These are phyloP conservation scores for Uronychia binucleata DNA, from an alignment of 73 alveolate species.

Conservation along the genomic window DNA sequence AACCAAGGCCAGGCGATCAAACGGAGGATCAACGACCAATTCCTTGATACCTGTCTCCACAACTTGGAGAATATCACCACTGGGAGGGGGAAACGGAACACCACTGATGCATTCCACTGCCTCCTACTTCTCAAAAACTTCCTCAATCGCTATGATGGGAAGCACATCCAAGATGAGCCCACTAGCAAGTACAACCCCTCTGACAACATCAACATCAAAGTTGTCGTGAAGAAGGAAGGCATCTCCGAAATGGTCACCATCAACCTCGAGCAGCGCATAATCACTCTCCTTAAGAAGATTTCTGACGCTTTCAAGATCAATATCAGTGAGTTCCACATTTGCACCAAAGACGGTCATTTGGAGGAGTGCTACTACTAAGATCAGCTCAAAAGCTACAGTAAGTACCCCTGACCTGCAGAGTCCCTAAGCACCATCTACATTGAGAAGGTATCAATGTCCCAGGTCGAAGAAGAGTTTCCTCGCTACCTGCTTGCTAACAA, in stretches of 20 bases:
- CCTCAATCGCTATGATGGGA: constrained; percentile 57
- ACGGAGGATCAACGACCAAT: constrained; percentile 23
- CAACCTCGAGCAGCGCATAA: neutral
- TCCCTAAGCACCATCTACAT: constrained; percentile 15
- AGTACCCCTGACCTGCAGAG: neutral
- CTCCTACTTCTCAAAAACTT: constrained; percentile 41
- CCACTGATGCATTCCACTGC: constrained; percentile 21
- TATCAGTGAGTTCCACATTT: constrained; percentile 44
- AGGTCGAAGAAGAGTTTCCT: constrained; percentile 59
- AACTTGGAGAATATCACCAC: constrained; percentile 8
- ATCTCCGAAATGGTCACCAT: neutral
- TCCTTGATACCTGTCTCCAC: constrained; percentile 24
- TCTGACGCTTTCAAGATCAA: constrained; percentile 42
- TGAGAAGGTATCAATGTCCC: constrained; percentile 10
- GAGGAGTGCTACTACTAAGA: constrained; percentile 30
- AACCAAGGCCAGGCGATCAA: neutral
- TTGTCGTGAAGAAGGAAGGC: neutral
- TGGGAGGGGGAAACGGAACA: constrained; percentile 32
- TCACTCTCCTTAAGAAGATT: constrained; percentile 13
- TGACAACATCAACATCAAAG: neutral
- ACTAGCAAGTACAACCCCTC: neutral
- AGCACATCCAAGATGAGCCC: constrained; percentile 21
- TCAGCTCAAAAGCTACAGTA: constrained; percentile 31
- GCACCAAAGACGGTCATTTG: constrained; percentile 35
- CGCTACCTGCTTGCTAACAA: constrained; percentile 30